Percentiles rank a stretch among this genome's conserved stretches.
Conservation (phyloP, 2,329 filamentous ascomycete species). For the Epicoccum nigrum region DNA sequence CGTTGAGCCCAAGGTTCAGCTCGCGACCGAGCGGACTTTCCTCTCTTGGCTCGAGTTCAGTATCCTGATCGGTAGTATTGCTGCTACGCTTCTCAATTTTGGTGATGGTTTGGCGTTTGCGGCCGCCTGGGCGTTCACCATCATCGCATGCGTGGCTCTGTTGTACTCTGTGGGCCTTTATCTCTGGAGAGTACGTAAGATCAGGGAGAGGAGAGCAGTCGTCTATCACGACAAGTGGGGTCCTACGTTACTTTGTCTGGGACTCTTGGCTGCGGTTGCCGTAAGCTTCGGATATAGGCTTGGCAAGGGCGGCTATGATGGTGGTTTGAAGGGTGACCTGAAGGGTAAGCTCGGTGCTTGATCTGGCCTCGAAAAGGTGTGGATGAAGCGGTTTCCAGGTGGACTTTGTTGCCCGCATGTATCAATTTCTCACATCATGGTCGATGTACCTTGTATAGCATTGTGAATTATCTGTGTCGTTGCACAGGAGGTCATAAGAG, state of each 20-base stretch:
- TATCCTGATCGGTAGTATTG: conserved; percentile 76
- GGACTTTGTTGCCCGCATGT: too few species aligned
- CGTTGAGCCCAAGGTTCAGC: conserved; percentile 97
- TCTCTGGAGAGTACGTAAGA: conserved; percentile 84
- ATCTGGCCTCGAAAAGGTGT: not conserved
- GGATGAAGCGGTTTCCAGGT: too few species aligned
- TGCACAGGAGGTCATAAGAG: not conserved
- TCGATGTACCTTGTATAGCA: not conserved
- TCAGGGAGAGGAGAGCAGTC: conserved; percentile 81
- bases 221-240: conserved; percentile 92
- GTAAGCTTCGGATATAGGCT: conserved; percentile 83
- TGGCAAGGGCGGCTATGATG: conserved; percentile 57
- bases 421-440: too few species aligned
- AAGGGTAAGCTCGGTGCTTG: conserved; percentile 14
- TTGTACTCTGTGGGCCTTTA: conserved; percentile 85
- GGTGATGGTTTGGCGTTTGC: conserved; percentile 45
- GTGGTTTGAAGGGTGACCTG: conserved; percentile 49
- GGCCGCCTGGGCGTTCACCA: conserved; percentile 75
- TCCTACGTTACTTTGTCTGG: conserved; percentile 75
- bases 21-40: conserved; percentile 95
- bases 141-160: conserved; percentile 78
- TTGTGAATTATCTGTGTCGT: not conserved
- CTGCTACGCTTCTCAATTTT: conserved; percentile 51
- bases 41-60: conserved; percentile 97
- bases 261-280: conserved; percentile 74